phyloP scores from a whole-genome alignment of 257 asterid genomes.

The Solanum ossicruentum region DNA sequence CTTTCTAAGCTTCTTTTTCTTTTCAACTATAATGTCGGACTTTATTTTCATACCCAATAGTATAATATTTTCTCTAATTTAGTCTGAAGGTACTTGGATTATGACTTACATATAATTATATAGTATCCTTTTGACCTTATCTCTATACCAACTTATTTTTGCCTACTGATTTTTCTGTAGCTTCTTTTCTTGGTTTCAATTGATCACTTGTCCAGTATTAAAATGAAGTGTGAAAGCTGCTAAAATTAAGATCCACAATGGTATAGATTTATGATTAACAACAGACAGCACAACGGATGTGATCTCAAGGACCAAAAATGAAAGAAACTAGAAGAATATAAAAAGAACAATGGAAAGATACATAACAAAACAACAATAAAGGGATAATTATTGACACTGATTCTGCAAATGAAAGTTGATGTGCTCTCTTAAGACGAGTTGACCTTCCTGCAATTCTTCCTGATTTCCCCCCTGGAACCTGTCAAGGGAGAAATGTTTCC shows the following conservation, averaged over 20 bases:
- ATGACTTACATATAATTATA: background rate
- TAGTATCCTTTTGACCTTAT: background rate
- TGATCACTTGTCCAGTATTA: background rate
- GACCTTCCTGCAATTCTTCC: slow-evolving; percentile 64
- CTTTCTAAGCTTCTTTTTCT: background rate
- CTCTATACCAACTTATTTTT: background rate
- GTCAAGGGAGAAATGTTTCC: slow-evolving; percentile 79
- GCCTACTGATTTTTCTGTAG: background rate
- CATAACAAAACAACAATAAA: background rate
- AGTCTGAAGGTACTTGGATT: background rate
- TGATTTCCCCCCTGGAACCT: slow-evolving; percentile 58
- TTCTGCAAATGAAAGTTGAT: background rate
- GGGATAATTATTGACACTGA: background rate
- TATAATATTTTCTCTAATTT: background rate
- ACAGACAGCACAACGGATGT: background rate
- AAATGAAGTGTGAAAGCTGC: background rate
- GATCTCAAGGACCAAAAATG: background rate
- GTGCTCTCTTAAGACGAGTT: slow-evolving; percentile 14
- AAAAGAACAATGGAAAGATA: background rate
- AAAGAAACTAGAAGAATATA: background rate
- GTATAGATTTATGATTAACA: background rate
- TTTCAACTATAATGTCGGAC: background rate
- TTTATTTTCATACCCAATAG: no score
- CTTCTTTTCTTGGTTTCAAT: background rate
- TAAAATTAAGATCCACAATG: background rate